Evolutionary conservation across 768 basidiomycete species (phyloP), one percentile per base, ranked within the genome.

Genomic region (Amanita thiersii): DNA sequence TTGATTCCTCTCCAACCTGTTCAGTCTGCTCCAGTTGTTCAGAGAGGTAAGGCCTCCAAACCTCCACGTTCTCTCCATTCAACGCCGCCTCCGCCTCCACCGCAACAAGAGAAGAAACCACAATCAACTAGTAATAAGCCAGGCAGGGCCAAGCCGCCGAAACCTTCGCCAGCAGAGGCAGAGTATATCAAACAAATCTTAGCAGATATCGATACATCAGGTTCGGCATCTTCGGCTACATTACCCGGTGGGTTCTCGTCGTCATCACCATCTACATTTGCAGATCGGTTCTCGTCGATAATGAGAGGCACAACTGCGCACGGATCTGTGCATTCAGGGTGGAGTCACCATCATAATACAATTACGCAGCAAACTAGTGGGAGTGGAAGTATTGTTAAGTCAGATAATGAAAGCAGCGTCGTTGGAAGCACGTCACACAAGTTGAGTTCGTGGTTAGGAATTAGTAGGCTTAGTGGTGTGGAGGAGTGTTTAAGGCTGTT

Each of bases 401-500:
- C n/a, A n/a, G n/a, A n/a, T n/a, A n/a, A 37, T 24, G 12, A 31
- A 21, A 31, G 30, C 11, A n/a, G 3, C 25, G 43, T 7, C 26
- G 42, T 8, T 32, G n/a, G n/a, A n/a, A n/a, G n/a, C n/a, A n/a
- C n/a, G n/a, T n/a, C 42, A 12, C 12, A 12, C 5, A 53, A 50
- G 37, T 63, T 33, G 61, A 69, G 64, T 33, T 60, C 63, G 46
- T 70, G 72, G 59, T 55, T 74, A 40, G 70, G 69, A 46, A 56
- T 63, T 39, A 68, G 63, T 17, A 69, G 73, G 31, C 63, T 79
- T 8, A 68, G 73, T 4, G 75, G 79, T 0, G 65, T 83, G 19
- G 85, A 87, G 52, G 89, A 92, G 43, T 89, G 86, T 48, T 60
- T 94, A 45, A 70, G 79, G 48, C 70, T 86, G 65, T 98, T 98